Evolutionary conservation across 2,329 filamentous ascomycete species (phyloP).

Genomic region (Boeremia lycopersici): DNA sequence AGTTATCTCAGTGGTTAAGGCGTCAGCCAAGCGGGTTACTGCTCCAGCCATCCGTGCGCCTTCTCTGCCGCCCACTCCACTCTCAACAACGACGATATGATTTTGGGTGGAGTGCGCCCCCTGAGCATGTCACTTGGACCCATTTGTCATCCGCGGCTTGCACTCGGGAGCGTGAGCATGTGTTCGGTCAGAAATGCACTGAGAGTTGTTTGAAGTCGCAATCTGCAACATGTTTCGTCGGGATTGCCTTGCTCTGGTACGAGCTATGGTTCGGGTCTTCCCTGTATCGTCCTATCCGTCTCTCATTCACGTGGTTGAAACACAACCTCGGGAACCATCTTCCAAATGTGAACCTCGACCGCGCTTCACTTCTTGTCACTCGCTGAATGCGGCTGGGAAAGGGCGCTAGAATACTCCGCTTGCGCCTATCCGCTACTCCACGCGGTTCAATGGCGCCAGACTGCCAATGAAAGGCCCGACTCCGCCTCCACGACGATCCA

Average conservation of each 20-base stretch:
- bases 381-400: slow-evolving; percentile 1
- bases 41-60: slow-evolving; percentile 9
- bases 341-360: not conserved
- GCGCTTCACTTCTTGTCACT: not conserved
- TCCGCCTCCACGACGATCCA: not conserved
- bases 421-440: slow-evolving; percentile 3
- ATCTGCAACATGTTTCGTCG: slow-evolving; percentile 1
- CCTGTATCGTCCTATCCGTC: not conserved
- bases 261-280: slow-evolving; percentile 4
- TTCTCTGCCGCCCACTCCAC: slow-evolving; percentile 9
- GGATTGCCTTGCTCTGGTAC: not conserved
- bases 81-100: slow-evolving; percentile 14
- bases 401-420: slow-evolving; percentile 1
- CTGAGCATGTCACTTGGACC: slow-evolving; percentile 5
- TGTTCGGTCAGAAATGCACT: not conserved
- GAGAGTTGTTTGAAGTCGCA: not conserved
- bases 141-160: not conserved
- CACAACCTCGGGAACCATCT: too few relatives aligned
- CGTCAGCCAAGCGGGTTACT: slow-evolving; percentile 1
- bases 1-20: slow-evolving; percentile 2
- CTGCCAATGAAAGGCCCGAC: slow-evolving; percentile 7
- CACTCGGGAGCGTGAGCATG: not conserved
- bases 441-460: slow-evolving; percentile 8
- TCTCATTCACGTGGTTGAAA: not conserved
- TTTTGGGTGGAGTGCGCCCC: not conserved